Base-by-base conservation (phyloP, 2,329 filamentous ascomycete species). In the Neospermospora avenae region DNA sequence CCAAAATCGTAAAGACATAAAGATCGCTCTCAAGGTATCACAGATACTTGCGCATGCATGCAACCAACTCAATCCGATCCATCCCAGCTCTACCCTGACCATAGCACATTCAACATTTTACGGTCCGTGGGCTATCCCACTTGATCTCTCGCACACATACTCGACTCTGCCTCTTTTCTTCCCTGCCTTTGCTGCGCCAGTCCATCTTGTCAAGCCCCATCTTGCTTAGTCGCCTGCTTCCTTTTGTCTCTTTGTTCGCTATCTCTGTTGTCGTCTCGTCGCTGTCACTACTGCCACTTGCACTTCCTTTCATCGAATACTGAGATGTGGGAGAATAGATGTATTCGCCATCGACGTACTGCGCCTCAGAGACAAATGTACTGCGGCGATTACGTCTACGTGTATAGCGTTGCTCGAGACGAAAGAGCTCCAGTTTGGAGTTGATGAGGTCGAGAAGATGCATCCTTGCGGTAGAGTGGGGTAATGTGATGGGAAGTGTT, bases 331-430 rank as follows among this genome's bases (percentile, higher is more conserved):
- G 64, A 64, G 84, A 83, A 81, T 92, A 96, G 74, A 96, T 81
- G 78, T 97, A 97, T 79, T 97, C 93, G 76, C 93, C 95, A 74
- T 98, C 91, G 66, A 97, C 89, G 76, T 98, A 98, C 74, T 90
- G 84, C 31, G 92, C 93, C 71, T 91, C 92, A 72, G 90, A 92
- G 72, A 89, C 86, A 75, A 96, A 96, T 62, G 90, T 95, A 57
- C 87, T 93, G 74, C 93, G 91, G 69, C 93, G 90, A 70, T 86
- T 77, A 71, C 93, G 91, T 74, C 91, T 89, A 71, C 89, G 89
- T 55, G 93, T 96, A 81, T 98, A 98, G 70, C 91, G 89, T 79
- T 97, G 89, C 79, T 98, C 93, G 68, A 98, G 87, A 53, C 92
- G 90, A 81, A 96, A 95, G 72, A 98, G 85, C 81, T 98, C 92